Conservation (phyloP, 2,329 filamentous ascomycete genomes). For the Sphaerulina vaccinii region DNA sequence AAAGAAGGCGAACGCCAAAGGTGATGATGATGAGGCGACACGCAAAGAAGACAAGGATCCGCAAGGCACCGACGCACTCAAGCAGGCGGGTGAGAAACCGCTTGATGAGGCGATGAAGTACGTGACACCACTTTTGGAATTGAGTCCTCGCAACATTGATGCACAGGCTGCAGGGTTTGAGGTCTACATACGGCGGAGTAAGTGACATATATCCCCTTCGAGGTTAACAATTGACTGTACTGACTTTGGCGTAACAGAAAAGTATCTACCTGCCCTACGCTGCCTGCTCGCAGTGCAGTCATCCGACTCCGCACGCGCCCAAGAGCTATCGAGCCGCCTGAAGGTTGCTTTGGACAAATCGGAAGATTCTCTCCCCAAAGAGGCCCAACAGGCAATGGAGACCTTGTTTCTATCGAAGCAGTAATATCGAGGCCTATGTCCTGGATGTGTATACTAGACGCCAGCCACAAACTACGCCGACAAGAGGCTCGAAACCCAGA, state of each 20-base stretch:
- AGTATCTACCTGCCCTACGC: slow-evolving; percentile 82
- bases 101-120: slow-evolving; percentile 86
- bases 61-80: slow-evolving; percentile 67
- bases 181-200: slow-evolving; percentile 81
- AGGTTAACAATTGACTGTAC: slow-evolving; percentile 8
- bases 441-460: slow-evolving; percentile 3
- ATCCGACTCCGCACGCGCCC: slow-evolving; percentile 67
- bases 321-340: slow-evolving; percentile 70
- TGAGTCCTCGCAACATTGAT: slow-evolving; percentile 75
- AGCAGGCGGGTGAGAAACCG: slow-evolving; percentile 68
- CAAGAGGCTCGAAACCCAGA: not conserved
- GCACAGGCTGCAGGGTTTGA: slow-evolving; percentile 86
- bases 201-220: slow-evolving; percentile 38
- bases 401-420: slow-evolving; percentile 52
- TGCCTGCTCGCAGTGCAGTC: slow-evolving; percentile 73
- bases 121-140: slow-evolving; percentile 75
- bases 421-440: not conserved
- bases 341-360: slow-evolving; percentile 49
- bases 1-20: slow-evolving; percentile 53
- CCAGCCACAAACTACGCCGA: not conserved
- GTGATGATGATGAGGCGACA: slow-evolving; percentile 51
- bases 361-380: slow-evolving; percentile 51
- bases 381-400: slow-evolving; percentile 68
- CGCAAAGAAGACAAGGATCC: slow-evolving; percentile 94
- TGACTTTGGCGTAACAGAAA: slow-evolving; percentile 52